Base-by-base conservation (phyloP, 257 asterid species). In the Scutellaria minor region DNA sequence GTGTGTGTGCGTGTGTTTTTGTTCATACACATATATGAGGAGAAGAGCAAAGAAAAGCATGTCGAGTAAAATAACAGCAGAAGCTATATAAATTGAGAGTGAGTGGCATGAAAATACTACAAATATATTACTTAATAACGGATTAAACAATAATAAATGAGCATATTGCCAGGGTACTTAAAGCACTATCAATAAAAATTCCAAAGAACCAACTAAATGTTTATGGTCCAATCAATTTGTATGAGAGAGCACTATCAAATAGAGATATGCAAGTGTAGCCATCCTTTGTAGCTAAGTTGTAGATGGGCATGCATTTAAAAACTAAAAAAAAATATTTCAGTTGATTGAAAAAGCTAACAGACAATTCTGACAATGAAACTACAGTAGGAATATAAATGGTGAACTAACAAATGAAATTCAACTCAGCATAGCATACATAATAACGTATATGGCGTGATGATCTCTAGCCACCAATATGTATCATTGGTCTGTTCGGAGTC, bases 401-500 rank as follows among this genome's bases (percentile, higher is more conserved):
- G 42, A 31, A 58, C 54, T 11, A 9, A 70, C 55, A 64, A 14
- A 46, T 53, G 37, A 12, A 58, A 47, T 39, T 64, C 47, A 48
- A 51, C 46, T 57, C 40, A 62, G 67, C 5, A 53, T 46, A 63
- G 70, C 78, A 55, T 73, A 53, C 76, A 53, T 27, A 63, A 64
- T 52, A 77, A 15, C 67, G 71, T 41, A 63, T 56, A 66, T n/a
- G 40, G 69, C 46, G 42, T 68, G 31, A 39, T 45, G 24, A 64
- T 45, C 56, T 65, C 78, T 81, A 92, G 84, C 99, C 97, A 11
- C 99, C 99, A 66, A 95, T 95, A 72, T 90, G 99, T 77, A 90
- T 84, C 99, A 92, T 95, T 10, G 99, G 99, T 75, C 98, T 88
- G 79, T 94, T 94, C 59, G 93, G 97, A 9, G 97, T 94, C 80